Evolutionary conservation across 1,139 yeast genomes (phyloP), one percentile per base, ranked within the genome.

Genomic region (Geotrichum phurueaensis): DNA sequence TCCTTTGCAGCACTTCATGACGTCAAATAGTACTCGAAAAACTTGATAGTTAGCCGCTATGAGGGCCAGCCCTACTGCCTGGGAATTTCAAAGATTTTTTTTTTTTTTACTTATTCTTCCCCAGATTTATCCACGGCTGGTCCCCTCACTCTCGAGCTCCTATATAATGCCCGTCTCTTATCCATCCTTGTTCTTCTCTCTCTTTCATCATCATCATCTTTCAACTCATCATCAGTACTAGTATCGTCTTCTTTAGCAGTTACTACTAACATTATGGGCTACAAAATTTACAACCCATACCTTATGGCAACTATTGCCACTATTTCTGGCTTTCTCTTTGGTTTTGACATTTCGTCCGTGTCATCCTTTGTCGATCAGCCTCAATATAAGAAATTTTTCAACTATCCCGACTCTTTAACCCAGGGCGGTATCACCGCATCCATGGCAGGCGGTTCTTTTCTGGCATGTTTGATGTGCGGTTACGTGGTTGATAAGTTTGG

Each of bases 301-400:
- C 64, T 75, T 22, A 67, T 69, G 49, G 76, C 79, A 3, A 59
- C 65, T 23, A 67, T 89, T 18, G 86, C 97, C 2, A 90, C 97
- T 31, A 85, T 91, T 60, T 92, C 97, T 3, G 97, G 97, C n/a
- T 87, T 90, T 78, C 85, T 91, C 85, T 92, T 92, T 74, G 98
- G 98, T 67, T 92, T 91, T 72, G 98, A 92, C 73, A 90, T 92
- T 56, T 90, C 97, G 5, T 86, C 96, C 5, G 97, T 97, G 1
- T 80, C 94, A 65, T 95, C 92, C 36, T 84, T 94, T 58, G 83
- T 92, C 55, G 87, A 89, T n/a, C 83, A 85, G 10, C 89, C 85
- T 66, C 78, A 87, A 29, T 83, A 80, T 66, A 78, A 78, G 39
- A 75, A 77, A 57, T 72, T 65, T 62, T 76, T 76, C 66, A 64